A percentile compares a stretch with the other conserved stretches of the same genome.
Conservation (phyloP, 495 filamentous ascomycete genomes). For the Choiromyces venosus region DNA sequence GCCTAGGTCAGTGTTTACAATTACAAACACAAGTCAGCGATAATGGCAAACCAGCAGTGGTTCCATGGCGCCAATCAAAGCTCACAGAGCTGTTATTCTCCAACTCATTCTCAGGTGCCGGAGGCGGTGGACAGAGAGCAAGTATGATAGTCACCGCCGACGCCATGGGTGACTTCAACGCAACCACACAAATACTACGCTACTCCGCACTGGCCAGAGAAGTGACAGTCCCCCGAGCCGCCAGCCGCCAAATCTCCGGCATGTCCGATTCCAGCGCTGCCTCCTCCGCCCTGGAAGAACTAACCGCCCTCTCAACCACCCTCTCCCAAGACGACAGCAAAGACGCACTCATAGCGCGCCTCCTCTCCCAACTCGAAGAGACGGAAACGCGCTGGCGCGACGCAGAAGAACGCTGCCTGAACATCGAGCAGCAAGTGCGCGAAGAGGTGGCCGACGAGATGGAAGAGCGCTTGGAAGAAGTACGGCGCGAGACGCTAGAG, state of each 20-base stretch:
- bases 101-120: slow-evolving; percentile 76
- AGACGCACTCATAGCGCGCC: slow-evolving; percentile 65
- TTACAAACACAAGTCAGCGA: slow-evolving; percentile 61
- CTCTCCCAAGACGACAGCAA: slow-evolving; percentile 49
- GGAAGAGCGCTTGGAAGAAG: slow-evolving; percentile 66
- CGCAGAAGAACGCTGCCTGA: slow-evolving; percentile 55
- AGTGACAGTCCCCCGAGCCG: slow-evolving; percentile 72
- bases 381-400: slow-evolving; percentile 54
- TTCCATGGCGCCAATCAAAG: slow-evolving; percentile 93
- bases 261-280: slow-evolving; percentile 35
- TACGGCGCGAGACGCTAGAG: slow-evolving; percentile 69
- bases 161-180: slow-evolving; percentile 88
- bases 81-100: slow-evolving; percentile 94
- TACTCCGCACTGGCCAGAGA: slow-evolving; percentile 92
- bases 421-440: slow-evolving; percentile 78
- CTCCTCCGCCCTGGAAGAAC: slow-evolving; percentile 28
- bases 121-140: slow-evolving; percentile 50
- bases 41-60: slow-evolving; percentile 47
- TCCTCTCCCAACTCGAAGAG: slow-evolving; percentile 67
- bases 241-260: slow-evolving; percentile 20
- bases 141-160: slow-evolving; percentile 97
- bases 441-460: slow-evolving; percentile 85
- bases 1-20: slow-evolving; percentile 92
- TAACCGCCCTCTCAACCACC: slow-evolving; percentile 45
- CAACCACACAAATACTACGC: slow-evolving; percentile 89